Evolutionary conservation across 1,284 basidiomycete genomes (phyloP).

Genomic region (Waitea zeae): DNA sequence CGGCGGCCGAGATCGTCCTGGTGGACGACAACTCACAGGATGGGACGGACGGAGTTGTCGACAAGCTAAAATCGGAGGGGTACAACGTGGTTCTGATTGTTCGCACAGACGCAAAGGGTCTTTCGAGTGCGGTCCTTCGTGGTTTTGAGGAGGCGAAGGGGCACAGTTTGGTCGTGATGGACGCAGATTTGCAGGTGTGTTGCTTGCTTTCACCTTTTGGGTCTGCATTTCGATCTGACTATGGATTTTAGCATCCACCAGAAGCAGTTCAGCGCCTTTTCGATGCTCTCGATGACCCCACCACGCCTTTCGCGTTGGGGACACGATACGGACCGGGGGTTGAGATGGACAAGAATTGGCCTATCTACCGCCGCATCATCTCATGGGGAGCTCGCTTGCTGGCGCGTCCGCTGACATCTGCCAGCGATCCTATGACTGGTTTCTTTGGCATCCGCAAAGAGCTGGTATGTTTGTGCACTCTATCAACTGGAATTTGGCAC

Average conservation of each 20-base stretch:
- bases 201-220: no score
- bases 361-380: constrained; percentile 23
- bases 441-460: constrained; percentile 25
- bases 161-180: constrained; percentile 25
- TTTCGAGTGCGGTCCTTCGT: constrained; percentile 23
- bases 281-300: constrained; percentile 14
- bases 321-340: constrained; percentile 26
- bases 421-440: constrained; percentile 26
- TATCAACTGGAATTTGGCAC: not conserved
- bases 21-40: constrained; percentile 30
- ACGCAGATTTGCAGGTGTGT: constrained; percentile 26
- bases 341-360: constrained; percentile 25
- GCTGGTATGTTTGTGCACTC: constrained; percentile 17
- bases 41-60: constrained; percentile 22
- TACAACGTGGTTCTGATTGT: constrained; percentile 24
- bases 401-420: constrained; percentile 20
- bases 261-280: constrained; percentile 21
- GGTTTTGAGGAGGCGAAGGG: constrained; percentile 24
- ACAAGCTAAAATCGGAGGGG: constrained; percentile 18
- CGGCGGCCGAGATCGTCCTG: constrained; percentile 22
- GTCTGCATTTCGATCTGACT: no score
- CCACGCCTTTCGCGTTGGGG: constrained; percentile 20
- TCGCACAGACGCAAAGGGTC: constrained; percentile 21
- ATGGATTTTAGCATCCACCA: constrained; percentile 25
- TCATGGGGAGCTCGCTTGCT: constrained; percentile 23